Percentiles rank a stretch among this genome's conserved stretches.
Conservation (phyloP, 1,139 yeast species). For the Pichia sp. region DNA sequence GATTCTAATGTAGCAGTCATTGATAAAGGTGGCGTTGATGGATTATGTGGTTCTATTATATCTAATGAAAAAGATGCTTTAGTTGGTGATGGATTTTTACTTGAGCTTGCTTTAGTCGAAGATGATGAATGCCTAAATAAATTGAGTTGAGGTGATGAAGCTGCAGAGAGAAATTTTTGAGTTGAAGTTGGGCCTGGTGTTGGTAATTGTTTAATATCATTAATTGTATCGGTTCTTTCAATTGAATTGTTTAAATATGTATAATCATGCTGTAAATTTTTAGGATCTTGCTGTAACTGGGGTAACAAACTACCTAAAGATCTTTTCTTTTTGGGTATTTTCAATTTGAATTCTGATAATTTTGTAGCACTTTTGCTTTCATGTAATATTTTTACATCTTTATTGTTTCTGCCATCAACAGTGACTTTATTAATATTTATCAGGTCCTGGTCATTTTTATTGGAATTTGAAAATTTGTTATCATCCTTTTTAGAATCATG, state of each 20-base stretch:
- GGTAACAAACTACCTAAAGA: conserved; percentile 12
- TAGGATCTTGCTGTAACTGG: background rate
- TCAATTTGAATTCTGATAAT: conserved; percentile 3
- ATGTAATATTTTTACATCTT: background rate
- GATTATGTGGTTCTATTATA: background rate
- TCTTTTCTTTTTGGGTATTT: conserved; percentile 7
- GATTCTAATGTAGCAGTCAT: conserved; percentile 2
- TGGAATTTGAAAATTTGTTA: too few relatives aligned
- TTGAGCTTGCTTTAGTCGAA: background rate
- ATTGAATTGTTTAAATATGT: background rate
- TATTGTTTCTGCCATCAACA: too few relatives aligned
- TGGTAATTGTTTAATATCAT: background rate
- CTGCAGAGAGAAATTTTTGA: background rate
- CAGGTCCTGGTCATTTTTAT: too few relatives aligned
- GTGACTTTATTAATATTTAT: too few relatives aligned
- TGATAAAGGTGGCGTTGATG: conserved; percentile 2
- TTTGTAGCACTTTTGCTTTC: conserved; percentile 4
- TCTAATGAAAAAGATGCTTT: conserved; percentile 3
- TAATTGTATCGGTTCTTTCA: background rate
- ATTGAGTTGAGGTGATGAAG: conserved; percentile 6
- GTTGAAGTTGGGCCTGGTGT: background rate
- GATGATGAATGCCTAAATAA: background rate
- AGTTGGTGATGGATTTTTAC: conserved; percentile 3
- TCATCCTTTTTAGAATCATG: conserved; percentile 6
- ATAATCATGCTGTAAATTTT: background rate